These are phyloP conservation scores for Herpetomonas tarakana DNA, from an alignment of 208 protist genomes.

Conservation along the genomic window DNA sequence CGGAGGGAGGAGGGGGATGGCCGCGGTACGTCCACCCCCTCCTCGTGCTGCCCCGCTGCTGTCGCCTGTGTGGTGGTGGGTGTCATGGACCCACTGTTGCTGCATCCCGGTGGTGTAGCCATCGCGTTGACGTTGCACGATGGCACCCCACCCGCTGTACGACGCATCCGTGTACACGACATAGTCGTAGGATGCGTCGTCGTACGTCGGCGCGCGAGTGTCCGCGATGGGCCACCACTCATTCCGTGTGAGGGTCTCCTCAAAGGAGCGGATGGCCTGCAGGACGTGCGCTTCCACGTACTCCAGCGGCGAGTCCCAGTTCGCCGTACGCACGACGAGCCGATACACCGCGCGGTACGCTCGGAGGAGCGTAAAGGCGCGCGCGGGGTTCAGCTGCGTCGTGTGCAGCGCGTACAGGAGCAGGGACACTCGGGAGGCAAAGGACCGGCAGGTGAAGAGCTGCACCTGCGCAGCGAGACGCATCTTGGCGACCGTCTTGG, in stretches of 20 bases:
- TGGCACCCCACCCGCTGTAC: slow-evolving; percentile 11
- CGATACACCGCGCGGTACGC: slow-evolving; percentile 6
- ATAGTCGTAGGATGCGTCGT: not conserved
- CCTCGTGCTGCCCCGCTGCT: not conserved
- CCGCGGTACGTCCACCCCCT: no score
- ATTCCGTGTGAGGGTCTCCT: not conserved
- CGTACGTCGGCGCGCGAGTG: not conserved
- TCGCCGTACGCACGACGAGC: not conserved
- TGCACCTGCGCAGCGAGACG: not conserved
- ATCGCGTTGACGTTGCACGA: not conserved
- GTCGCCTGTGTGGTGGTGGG: not conserved
- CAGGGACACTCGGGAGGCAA: slow-evolving; percentile 1
- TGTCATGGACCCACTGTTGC: slow-evolving; percentile 12
- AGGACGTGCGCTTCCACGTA: slow-evolving; percentile 2
- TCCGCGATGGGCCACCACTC: not conserved
- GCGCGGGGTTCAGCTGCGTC: slow-evolving; percentile 13
- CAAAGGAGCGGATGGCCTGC: not conserved
- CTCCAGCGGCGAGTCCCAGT: slow-evolving; percentile 3
- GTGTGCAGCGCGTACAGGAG: slow-evolving; percentile 12
- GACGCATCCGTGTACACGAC: slow-evolving; percentile 14
- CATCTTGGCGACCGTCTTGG: slow-evolving; percentile 15
- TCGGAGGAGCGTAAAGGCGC: slow-evolving; percentile 1
- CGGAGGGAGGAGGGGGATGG: no score
- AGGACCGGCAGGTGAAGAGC: slow-evolving; percentile 5
- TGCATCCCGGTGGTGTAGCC: slow-evolving; percentile 5